Base-by-base conservation (phyloP, 139 green algal species). In the Tetradesmus obliquus region DNA sequence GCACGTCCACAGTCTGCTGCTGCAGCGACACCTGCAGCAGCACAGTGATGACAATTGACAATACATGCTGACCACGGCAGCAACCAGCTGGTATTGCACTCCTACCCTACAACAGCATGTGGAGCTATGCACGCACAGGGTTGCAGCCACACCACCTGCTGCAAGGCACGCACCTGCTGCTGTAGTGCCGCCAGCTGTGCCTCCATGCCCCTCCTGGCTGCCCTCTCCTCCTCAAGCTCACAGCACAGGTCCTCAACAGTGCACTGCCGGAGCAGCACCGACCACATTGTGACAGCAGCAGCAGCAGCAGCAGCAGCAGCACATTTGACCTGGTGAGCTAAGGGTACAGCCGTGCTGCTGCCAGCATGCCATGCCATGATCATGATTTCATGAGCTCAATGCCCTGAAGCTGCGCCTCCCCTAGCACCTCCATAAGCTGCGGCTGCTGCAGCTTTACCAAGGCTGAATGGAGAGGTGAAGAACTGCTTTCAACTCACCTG, bases 111-210 rank as follows among this genome's bases (percentile, higher is more conserved):
- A 45, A 45, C 32, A 45, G 32, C 32, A 45, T 45, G 32, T 45
- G 32, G 32, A 45, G 32, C 32, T 45, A 45, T 0, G 32, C 32
- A 45, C 32, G 32, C 32, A 45, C 32, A 45, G 32, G 32, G 32
- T 45, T 45, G 32, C 32, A 45, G 32, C 32, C 32, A 45, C 32
- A 45, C 32, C 32, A 45, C 32, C 32, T 45, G 32, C 74, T 82
- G 74, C 13, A 82, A 82, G 19, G 74, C 83, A 58, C 19, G 17
- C 22, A 82, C 66, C 85, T 81, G 85, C 85, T 89, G 85, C 66
- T 89, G 85, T 45, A 89, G 32, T 55, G 8, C 9, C 4, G 71
- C 57, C 58, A 88, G 53, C n/a, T 88, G 82, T 12, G 71, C 20
- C 84, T 89, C 85, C 85, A 89, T n/a, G 17, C 66, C 2, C 66